Conservation (phyloP, 768 basidiomycete species). For the Tylopilus vinaceipallidus region DNA sequence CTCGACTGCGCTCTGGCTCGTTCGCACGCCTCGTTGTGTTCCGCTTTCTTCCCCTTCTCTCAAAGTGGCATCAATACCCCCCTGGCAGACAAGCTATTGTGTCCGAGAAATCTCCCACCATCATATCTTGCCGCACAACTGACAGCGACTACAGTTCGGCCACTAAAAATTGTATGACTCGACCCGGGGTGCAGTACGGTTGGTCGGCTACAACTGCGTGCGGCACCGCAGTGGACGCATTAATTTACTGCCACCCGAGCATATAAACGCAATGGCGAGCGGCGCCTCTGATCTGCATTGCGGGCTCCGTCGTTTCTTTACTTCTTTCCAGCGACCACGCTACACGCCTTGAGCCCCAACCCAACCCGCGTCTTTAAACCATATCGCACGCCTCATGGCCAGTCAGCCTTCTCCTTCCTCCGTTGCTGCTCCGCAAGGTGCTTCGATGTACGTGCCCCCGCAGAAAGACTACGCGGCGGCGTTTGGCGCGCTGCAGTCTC, state of each 20-base stretch:
- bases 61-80: too few species aligned
- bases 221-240: not conserved
- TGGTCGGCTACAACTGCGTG: too few species aligned
- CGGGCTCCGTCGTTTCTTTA: not conserved
- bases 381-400: not conserved
- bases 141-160: too few species aligned
- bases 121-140: too few species aligned
- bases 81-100: not conserved
- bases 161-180: not conserved
- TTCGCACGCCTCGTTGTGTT: too few species aligned
- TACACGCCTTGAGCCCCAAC: too few species aligned
- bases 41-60: too few species aligned
- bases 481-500: slow-evolving; percentile 20
- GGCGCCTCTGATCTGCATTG: not conserved
- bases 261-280: slow-evolving; percentile 3
- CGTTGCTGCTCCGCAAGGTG: not conserved
- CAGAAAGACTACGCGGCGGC: slow-evolving; percentile 26
- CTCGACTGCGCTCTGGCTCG: too few species aligned
- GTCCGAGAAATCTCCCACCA: too few species aligned
- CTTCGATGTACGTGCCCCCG: slow-evolving; percentile 3
- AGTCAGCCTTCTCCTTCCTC: not conserved
- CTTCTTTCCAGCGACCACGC: not conserved
- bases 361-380: not conserved
- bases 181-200: not conserved
- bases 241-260: too few species aligned